Percentiles rank a stretch among this genome's conserved stretches.
These are phyloP conservation scores for Leucocoprinus sp. DNA, from an alignment of 768 basidiomycete genomes.

Conservation along the genomic window DNA sequence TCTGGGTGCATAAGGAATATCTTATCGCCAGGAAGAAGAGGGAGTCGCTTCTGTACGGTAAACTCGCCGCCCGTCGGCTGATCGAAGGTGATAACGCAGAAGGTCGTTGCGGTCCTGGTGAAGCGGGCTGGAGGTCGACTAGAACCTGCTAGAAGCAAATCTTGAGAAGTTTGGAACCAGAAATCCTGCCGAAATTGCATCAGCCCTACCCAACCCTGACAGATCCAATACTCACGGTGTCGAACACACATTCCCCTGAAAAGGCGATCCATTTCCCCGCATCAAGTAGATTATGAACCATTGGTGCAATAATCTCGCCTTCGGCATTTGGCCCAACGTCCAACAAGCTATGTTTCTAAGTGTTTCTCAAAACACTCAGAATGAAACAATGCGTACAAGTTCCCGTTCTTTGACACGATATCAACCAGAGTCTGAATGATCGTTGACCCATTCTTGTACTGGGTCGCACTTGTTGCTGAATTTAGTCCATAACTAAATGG, in stretches of 20 bases:
- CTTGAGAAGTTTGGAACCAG: constrained; percentile 40
- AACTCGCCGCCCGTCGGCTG: constrained; percentile 26
- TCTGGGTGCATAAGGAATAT: constrained; percentile 32
- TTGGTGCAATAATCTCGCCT: constrained; percentile 42
- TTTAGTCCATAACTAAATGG: constrained; percentile 44
- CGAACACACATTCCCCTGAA: constrained; percentile 44
- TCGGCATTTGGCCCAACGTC: constrained; percentile 50
- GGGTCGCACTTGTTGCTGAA: constrained; percentile 28
- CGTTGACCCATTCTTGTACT: constrained; percentile 42
- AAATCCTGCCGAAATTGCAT: constrained; percentile 26
- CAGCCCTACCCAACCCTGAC: not conserved
- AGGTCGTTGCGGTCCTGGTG: constrained; percentile 39
- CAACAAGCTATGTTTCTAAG: constrained; percentile 28
- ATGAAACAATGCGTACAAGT: constrained; percentile 32
- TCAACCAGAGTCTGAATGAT: constrained; percentile 47
- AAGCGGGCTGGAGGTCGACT: constrained; percentile 30
- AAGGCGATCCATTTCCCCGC: constrained; percentile 45
- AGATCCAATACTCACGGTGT: constrained; percentile 30
- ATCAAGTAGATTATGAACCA: constrained; percentile 38
- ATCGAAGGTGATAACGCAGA: constrained; percentile 40
- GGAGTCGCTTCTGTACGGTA: constrained; percentile 30
- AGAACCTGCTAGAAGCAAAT: constrained; percentile 7
- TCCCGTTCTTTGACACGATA: constrained; percentile 56
- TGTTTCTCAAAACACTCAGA: not conserved
- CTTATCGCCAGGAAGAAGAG: constrained; percentile 34